Evolutionary conservation across 176 grass and related monocot species (phyloP), one percentile per base, ranked within the genome.

Genomic region (Guadua angustifolia): DNA sequence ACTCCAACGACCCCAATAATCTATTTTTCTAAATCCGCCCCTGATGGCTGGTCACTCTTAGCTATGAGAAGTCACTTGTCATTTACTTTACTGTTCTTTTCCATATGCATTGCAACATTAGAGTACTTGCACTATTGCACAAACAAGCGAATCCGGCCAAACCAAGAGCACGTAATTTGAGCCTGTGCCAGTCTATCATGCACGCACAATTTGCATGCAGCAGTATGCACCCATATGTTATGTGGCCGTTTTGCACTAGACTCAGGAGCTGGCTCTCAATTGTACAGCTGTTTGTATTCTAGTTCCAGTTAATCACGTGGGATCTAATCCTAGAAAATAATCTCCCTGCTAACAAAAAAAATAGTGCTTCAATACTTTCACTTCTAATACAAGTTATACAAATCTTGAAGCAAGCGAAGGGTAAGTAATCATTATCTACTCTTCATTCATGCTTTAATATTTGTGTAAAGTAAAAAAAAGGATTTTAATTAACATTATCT

Each of bases 171-270:
- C 49, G 59, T 81, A 66, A 68, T 39, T 68, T 70, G 32, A 82
- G 72, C 18, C 46, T 40, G 29, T 45, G 9, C 19, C 33, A 51
- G 67, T n/a, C 24, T 12, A 65, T 58, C 29, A 82, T 58, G 61
- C 71, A 81, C 25, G 39, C 47, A 65, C 71, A 66, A 74, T 74
- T 65, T 56, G 56, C 76, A 74, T 75, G 61, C 26, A 47, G 11
- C 17, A 66, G 18, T 16, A 51, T 60, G 19, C 75, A 65, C 14
- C 68, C 66, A 74, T 66, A 51, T 59, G 75, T 60, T 43, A 38
- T 47, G 9, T 84, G 17, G 32, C 55, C 1, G 38, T 69, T 80
- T 60, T 80, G 61, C 44, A 75, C 32, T n/a, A 32, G 53, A 24
- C 65, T 70, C 53, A 83, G 43, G 29, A 50, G 4, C 3, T 83